Percentiles rank a stretch among this genome's conserved stretches.
Conservation (phyloP, 768 basidiomycete species). For the Trametes elegans region DNA sequence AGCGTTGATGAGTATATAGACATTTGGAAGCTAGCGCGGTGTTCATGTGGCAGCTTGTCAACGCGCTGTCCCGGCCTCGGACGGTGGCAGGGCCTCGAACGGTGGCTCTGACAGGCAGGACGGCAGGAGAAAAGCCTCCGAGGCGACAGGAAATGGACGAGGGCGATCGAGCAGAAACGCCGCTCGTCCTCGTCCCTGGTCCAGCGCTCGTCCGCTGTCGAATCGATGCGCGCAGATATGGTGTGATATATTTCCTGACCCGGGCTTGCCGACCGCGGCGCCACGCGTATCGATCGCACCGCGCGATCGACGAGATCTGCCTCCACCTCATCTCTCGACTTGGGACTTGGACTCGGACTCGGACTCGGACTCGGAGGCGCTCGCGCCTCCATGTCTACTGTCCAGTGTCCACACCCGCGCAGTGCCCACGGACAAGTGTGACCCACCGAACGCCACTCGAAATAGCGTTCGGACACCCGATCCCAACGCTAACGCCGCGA, state of each 20-base stretch:
- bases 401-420: not conserved
- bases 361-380: not conserved
- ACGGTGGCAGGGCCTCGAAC: not conserved
- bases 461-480: constrained; percentile 13
- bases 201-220: not conserved
- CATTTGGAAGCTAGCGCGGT: not conserved
- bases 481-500: not conserved
- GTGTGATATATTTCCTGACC: constrained; percentile 8
- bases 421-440: not conserved
- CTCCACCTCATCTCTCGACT: not conserved
- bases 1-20: not conserved
- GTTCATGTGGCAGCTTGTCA: too few species aligned
- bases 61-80: too few species aligned
- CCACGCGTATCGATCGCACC: not conserved
- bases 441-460: not conserved
- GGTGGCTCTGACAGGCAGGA: not conserved
- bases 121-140: too few species aligned
- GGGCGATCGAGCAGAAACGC: too few species aligned
- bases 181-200: not conserved
- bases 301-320: constrained; percentile 9
- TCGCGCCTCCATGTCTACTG: not conserved
- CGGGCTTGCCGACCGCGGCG: constrained; percentile 9
- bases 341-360: not conserved
- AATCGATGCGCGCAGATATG: constrained; percentile 1
- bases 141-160: too few species aligned